Base-by-base conservation (phyloP, 2,329 filamentous ascomycete genomes). In the Fusarium robinianum region DNA sequence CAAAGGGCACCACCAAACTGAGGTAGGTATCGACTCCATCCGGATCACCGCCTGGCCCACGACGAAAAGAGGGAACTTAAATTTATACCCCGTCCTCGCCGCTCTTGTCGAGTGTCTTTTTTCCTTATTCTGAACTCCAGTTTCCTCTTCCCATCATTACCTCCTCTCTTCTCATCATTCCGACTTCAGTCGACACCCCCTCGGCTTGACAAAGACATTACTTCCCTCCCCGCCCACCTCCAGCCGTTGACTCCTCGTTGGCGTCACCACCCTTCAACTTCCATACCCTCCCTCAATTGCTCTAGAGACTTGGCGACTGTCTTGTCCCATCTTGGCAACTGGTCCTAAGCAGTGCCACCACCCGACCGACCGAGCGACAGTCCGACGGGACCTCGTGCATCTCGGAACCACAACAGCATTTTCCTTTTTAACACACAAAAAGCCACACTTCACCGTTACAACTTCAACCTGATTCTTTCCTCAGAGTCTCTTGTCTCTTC, bases 361-460 rank as follows among this genome's bases (percentile, higher is more conserved):
- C 41, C 58, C 58, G 56, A 62, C 57, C 52, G 48, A 51, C 58
- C 58, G 56, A 61, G 56, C 58, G 58, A 61, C 42, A 55, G 29
- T 36, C 58, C 58, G 58, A 41, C 36, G 30, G 29, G 25, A 26
- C 41, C 34, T 35, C 47, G 38, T 53, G 31, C 37, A 41, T 32
- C 11, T n/a, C 7, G 29, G 29, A 40, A 43, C 41, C 51, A 42
- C 40, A 43, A 41, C 43, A 34, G 14, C n/a, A n/a, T n/a, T n/a
- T n/a, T 19, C 31, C 44, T 35, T 16, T 9, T n/a, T 12, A 31
- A 39, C 18, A 41, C 40, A 42, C 46, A 49, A 55, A 55, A 44
- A 58, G 38, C 39, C 44, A 37, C 36, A 39, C 27, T 43, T 23
- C 19, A 34, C 46, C 49, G 25, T 46, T 42, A 26, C 30, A 37